Conservation (phyloP, 2,329 filamentous ascomycete genomes). For the Cordyceps javanica region DNA sequence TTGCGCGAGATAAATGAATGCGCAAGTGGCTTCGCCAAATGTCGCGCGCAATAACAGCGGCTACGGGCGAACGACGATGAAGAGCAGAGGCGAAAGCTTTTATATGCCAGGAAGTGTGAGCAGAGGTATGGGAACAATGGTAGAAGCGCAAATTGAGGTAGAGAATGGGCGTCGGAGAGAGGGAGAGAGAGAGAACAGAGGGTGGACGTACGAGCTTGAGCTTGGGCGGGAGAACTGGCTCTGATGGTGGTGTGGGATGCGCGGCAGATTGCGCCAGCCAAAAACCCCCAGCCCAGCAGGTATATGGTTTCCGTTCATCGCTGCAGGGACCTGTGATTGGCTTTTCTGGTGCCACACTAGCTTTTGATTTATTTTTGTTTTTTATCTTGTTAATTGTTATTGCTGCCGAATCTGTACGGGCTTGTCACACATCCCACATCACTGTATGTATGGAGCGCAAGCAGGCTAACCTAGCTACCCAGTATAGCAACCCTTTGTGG, state of each 20-base stretch:
- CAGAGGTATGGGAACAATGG: not conserved
- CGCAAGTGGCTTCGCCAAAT: not conserved
- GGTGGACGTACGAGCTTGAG: constrained; percentile 14
- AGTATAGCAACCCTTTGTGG: not conserved
- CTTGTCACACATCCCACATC: not conserved
- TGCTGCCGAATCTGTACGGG: not conserved
- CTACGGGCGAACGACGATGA: not conserved
- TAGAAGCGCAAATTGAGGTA: not conserved
- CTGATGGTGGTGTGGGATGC: constrained; percentile 2
- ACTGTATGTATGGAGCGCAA: too few relatives aligned
- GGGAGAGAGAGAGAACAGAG: constrained; percentile 1
- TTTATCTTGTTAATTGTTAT: not conserved
- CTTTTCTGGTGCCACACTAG: too few relatives aligned
- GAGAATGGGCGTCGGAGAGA: not conserved
- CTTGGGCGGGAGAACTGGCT: constrained; percentile 15
- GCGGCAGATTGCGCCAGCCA: constrained; percentile 1
- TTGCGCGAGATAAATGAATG: constrained; percentile 3
- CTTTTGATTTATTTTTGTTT: too few relatives aligned
- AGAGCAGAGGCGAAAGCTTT: not conserved
- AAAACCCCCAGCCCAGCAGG: not conserved
- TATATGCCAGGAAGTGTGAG: not conserved
- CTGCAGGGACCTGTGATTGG: not conserved
- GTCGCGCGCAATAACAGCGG: not conserved
- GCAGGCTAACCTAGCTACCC: too few relatives aligned
- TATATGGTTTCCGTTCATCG: too few relatives aligned